These are phyloP conservation scores for Cymbopogon citratus DNA, from an alignment of 176 grass and related monocot species.

Conservation along the genomic window DNA sequence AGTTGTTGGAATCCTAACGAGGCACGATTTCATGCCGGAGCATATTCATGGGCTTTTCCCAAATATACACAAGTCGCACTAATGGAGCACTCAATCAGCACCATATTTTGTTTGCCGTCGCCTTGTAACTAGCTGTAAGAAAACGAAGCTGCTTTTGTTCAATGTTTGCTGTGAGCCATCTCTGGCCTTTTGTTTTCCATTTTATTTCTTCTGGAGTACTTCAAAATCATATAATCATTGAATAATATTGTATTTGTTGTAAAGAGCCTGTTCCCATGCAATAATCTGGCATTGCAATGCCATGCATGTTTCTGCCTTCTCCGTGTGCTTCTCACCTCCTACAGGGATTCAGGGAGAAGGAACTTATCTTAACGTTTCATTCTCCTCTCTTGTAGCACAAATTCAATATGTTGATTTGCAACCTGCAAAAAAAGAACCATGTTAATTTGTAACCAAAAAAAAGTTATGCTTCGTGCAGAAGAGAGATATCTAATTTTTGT, in stretches of 20 bases:
- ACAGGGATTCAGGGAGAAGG: too few species aligned
- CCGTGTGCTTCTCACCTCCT: slow-evolving; percentile 3
- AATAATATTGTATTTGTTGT: not conserved
- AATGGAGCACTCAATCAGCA: not conserved
- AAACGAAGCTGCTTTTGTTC: slow-evolving; percentile 9
- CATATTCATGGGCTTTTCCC: slow-evolving; percentile 81
- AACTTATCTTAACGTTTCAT: not conserved
- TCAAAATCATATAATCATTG: not conserved
- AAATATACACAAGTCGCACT: slow-evolving; percentile 49
- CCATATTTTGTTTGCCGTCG: not conserved
- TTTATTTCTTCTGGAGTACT: not conserved
- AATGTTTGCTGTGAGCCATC: not conserved
- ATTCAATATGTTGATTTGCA: not conserved
- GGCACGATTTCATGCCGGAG: slow-evolving; percentile 92
- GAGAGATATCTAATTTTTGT: not conserved
- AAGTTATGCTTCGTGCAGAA: not conserved
- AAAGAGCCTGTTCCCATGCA: not conserved
- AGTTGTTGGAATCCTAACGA: slow-evolving; percentile 83
- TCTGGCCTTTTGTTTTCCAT: not conserved
- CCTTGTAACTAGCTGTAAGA: not conserved
- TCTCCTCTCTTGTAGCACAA: not conserved
- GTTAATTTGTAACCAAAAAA: not conserved
- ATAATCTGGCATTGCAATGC: not conserved
- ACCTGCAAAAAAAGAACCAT: not conserved
- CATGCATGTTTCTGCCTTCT: not conserved